A percentile compares a stretch with the other conserved stretches of the same genome.
Evolutionary conservation across 169 alveolate species (phyloP).

Genomic region (Toxoplasma gondii): DNA sequence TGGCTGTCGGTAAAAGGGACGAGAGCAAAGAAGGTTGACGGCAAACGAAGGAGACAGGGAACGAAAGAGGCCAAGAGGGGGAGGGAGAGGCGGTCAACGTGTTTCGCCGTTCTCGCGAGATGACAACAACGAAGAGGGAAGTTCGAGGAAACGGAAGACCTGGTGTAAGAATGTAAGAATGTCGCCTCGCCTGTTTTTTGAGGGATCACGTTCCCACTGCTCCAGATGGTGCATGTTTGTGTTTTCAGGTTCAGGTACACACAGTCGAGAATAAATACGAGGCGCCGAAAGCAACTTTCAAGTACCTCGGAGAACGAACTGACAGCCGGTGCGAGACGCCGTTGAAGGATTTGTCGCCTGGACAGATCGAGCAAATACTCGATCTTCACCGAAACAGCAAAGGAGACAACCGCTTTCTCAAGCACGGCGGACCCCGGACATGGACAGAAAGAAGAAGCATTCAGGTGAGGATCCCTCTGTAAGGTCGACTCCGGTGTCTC

Average conservation of each 20-base stretch:
- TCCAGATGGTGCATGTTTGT: too few species aligned
- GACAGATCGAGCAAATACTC: slow-evolving; percentile 68
- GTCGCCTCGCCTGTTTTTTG: too few species aligned
- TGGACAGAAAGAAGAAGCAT: slow-evolving; percentile 73
- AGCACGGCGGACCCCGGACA: slow-evolving; percentile 72
- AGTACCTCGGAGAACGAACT: background rate
- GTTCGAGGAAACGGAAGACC: too few species aligned
- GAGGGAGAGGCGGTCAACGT: too few species aligned
- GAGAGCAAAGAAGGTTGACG: too few species aligned
- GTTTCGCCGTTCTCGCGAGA: too few species aligned
- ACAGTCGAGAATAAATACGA: slow-evolving; percentile 32
- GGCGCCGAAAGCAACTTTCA: slow-evolving; percentile 16
- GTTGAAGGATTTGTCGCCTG: slow-evolving; percentile 83
- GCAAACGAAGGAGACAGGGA: slow-evolving; percentile 13
- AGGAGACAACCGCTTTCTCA: slow-evolving; percentile 66
- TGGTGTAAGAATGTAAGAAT: too few species aligned
- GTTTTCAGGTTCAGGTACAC: background rate
- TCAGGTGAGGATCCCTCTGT: slow-evolving; percentile 46
- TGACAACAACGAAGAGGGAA: too few species aligned
- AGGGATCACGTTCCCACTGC: too few species aligned
- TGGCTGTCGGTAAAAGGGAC: too few species aligned
- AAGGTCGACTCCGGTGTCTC: background rate
- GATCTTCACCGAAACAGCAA: slow-evolving; percentile 67
- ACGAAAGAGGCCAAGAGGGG: too few species aligned
- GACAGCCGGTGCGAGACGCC: slow-evolving; percentile 76